Percentiles rank a stretch among this genome's conserved stretches.
Conservation (phyloP, 495 filamentous ascomycete species). For the Cercophora samala region DNA sequence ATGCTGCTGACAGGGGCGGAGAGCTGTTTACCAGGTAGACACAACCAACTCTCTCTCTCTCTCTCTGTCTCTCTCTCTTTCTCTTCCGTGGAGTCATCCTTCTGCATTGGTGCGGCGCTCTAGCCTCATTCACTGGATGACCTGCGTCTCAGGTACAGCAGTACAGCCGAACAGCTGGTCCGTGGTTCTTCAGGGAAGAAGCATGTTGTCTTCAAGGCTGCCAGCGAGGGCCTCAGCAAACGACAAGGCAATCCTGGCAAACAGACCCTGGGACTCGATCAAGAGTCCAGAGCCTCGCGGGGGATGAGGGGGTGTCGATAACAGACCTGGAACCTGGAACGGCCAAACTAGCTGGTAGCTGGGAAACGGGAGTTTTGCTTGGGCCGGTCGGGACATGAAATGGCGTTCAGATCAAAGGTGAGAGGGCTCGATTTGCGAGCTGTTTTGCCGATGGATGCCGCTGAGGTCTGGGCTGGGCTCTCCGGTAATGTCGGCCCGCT, state of each 20-base stretch:
- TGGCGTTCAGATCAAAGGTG: neutral
- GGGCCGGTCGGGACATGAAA: neutral
- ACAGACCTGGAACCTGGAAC: neutral
- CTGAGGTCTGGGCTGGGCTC: neutral
- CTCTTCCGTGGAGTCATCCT: neutral
- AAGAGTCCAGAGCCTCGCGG: neutral
- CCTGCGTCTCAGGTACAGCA: conserved; percentile 5
- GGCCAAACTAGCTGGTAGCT: neutral
- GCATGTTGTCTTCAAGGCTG: neutral
- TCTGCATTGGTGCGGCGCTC: neutral
- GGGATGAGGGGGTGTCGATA: neutral
- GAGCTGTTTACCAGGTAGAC: conserved; percentile 3
- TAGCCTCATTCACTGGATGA: neutral
- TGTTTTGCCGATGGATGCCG: neutral
- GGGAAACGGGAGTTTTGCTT: neutral
- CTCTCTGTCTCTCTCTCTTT: too few relatives aligned
- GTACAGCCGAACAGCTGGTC: conserved; percentile 9
- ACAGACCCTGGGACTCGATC: neutral
- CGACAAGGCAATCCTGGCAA: conserved; percentile 2
- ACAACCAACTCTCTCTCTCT: neutral
- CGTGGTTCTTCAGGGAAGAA: conserved; percentile 6
- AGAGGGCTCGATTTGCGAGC: neutral
- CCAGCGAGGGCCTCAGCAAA: neutral
- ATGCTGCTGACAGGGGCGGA: neutral
- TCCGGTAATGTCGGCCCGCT: too few relatives aligned